Evolutionary conservation across 148 eudicot species (phyloP).

Genomic region (Bassia scoparia): DNA sequence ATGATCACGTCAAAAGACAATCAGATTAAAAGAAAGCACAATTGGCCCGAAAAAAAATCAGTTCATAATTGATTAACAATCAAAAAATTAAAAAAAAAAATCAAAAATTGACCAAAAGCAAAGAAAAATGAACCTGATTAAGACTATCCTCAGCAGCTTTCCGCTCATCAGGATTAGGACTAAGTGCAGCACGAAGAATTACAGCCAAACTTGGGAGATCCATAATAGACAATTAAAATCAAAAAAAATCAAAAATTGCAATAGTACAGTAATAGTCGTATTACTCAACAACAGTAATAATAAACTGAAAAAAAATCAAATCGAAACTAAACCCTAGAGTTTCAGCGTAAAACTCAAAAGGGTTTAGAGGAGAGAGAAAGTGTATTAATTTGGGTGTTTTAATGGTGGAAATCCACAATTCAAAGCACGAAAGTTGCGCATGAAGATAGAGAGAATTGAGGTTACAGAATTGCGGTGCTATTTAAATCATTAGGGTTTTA

Average conservation of each 20-base stretch:
- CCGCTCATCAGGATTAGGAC: constrained; percentile 87
- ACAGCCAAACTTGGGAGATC: constrained; percentile 76
- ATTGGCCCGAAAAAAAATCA: not conserved
- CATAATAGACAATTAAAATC: constrained; percentile 33
- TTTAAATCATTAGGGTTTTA: constrained; percentile 50
- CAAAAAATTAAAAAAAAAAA: not conserved
- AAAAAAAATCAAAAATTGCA: not conserved
- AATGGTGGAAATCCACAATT: not conserved
- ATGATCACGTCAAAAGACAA: not conserved
- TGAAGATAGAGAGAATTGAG: constrained; percentile 17
- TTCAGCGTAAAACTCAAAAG: constrained; percentile 5
- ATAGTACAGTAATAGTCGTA: constrained; percentile 24
- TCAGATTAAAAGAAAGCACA: not conserved
- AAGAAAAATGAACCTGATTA: constrained; percentile 49
- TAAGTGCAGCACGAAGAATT: constrained; percentile 83
- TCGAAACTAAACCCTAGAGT: constrained; percentile 29
- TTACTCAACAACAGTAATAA: not conserved
- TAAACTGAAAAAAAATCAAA: not conserved
- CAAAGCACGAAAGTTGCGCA: constrained; percentile 32
- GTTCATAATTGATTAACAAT: not conserved
- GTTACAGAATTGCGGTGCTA: constrained; percentile 8
- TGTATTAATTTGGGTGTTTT: not conserved
- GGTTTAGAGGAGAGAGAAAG: constrained; percentile 23
- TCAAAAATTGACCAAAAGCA: not conserved
- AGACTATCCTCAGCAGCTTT: constrained; percentile 93